Evolutionary conservation across 2,329 filamentous ascomycete species (phyloP), one percentile per base, ranked within the genome.

Genomic region (Ophiocordyceps camponoti-rufipedis): DNA sequence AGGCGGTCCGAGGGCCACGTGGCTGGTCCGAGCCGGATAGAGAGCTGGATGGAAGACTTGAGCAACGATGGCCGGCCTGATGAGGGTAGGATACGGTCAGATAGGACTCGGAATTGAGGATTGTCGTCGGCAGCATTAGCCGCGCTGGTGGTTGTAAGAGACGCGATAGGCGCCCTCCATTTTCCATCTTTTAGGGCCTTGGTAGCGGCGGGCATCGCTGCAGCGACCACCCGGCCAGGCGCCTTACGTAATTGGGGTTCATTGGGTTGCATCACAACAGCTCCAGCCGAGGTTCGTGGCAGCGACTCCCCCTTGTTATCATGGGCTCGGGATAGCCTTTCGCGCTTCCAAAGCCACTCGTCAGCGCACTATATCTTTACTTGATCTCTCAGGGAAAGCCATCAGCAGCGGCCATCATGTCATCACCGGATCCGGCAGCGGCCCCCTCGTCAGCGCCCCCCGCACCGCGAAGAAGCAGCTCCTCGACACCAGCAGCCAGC

Each of bases 401-500:
- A 5, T 3, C 35, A 23, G 23, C 23, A 5, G 23, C 23, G 5
- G 23, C 18, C 40, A 14, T 14, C 40, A 42, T 42, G 40, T 19
- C 40, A 14, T 42, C 40, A 13, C 28, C 18, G 19, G 19, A 14
- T 10, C 32, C 35, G 38, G 19, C 39, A 11, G 38, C 40, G 9
- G 14, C 31, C 11, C 28, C 14, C 6, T 39, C 44, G 43, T 48
- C 47, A 44, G 23, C 45, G 23, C 31, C 47, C 11, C 38, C 35
- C 41, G 19, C 39, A 8, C 38, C 40, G 5, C 19, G 47, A 2
- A 29, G 35, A 28, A 28, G 41, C 23, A 42, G 41, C 41, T 35
- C 43, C n/a, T 39, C 35, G 1, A 18, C 35, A 16, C 9, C 35
- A 38, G 13, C 40, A 10, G 42, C 28, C 42, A 42, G 62, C 35